Evolutionary conservation across 1,284 basidiomycete species (phyloP), one percentile per base, ranked within the genome.

Genomic region (Ustilago tritici): DNA sequence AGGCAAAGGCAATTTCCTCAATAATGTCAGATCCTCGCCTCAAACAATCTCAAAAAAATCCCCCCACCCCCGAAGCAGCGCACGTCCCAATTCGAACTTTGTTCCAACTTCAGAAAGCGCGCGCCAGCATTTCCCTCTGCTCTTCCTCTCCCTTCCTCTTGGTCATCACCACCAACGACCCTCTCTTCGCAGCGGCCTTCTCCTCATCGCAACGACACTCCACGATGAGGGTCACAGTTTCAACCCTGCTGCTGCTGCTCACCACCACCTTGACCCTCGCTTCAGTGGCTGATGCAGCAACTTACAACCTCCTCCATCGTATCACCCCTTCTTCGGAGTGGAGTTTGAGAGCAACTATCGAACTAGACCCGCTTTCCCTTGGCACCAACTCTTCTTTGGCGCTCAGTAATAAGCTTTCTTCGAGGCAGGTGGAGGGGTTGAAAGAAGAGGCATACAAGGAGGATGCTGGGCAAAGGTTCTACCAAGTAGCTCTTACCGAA

Each of bases 301-400:
- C 41, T 11, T 71, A 76, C 59, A 70, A 50, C 19, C 41, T 76
- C 9, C 46, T 71, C 2, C 73, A 76, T 32, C 53, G 73, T 3
- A 50, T 76, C 23, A 36, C 53, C 1, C 31, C 67, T 2, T 63
- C 60, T 61, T 19, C 34, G 1, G 59, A 60, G 2, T 76, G 73
- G 73, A 57, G 56, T 2, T 4, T 59, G 2, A 61, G 73, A 0
- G 67, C 46, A 10, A 62, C 53, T 17, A 23, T 74, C 12, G 53
- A 60, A 0, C 17, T 46, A 6, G n/a, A 46, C 43, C 43, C 43
- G 5, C 19, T 46, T 19, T 46, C 43, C 7, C 58, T 73, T 31
- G 2, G 12, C 15, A 4, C n/a, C 34, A 54, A 58, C 60, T 7
- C 40, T 3, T 49, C 38, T 3, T 8, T 19, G 2, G 7, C 7